Evolutionary conservation across 768 basidiomycete genomes (phyloP), one percentile per base, ranked within the genome.

Genomic region (Paxillus rubicundulus): DNA sequence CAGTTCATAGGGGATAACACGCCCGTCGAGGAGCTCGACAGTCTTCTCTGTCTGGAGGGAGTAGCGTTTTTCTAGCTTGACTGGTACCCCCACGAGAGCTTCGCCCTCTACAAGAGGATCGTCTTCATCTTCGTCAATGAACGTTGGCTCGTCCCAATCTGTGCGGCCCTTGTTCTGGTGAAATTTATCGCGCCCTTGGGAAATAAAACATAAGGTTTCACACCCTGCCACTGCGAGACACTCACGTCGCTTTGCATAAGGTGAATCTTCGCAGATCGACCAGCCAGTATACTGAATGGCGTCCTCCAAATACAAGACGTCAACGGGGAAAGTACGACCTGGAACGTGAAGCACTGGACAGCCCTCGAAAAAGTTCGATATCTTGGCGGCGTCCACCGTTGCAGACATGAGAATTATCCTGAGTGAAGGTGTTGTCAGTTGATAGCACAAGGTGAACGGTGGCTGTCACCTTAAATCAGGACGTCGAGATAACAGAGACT

Each of bases 341-440:
- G 95, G 95, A 27, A 99, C 89, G 53, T 86, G 84, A 12, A 98
- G 75, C 16, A 85, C 82, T 0, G 92, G 92, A 58, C 87, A 87
- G 42, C 82, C 82, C n/a, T 86, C 90, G 65, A 98, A 97, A 68
- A 87, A 98, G 13, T 70, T 72, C 10, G 94, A 89, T 37, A 98
- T 83, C 73, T 94, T 94, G 50, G 90, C 86, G 1, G 92, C 85
- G 59, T 99, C 93, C 21, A 97, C 77, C 0, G 97, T 99, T 1
- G 97, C 96, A 30, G 93, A 96, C 96, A 99, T 99, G 43, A 98
- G 78, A 14, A 98, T 82, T 37, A 99, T 83, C 70, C 92, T 94
- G 51, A 27, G 14, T 46, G 53, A 16, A 16, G 43, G 9, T 28
- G 42, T 12, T 53, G 32, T 67, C 51, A 34, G n/a, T 17, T 16